Evolutionary conservation across 371 early-diverging fungal genomes (phyloP).

Genomic region (Rhizopus stolonifer): DNA sequence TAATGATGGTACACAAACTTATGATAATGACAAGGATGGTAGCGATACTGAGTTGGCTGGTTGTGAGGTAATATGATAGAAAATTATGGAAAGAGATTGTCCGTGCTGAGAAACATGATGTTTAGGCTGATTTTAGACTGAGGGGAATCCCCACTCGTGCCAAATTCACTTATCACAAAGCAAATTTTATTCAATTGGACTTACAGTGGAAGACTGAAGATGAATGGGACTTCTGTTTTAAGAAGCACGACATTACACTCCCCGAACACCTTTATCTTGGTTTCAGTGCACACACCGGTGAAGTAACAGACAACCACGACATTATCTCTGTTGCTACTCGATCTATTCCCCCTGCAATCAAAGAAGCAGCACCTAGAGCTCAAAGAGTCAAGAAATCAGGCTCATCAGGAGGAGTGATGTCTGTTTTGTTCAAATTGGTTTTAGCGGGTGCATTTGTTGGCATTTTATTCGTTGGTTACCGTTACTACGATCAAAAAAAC

Average conservation of each 20-base stretch:
- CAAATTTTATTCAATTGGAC: slow-evolving; percentile 64
- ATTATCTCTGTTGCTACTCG: slow-evolving; percentile 65
- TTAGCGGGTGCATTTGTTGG: slow-evolving; percentile 57
- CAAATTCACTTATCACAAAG: slow-evolving; percentile 74
- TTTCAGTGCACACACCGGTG: slow-evolving; percentile 91
- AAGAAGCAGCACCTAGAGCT: slow-evolving; percentile 29
- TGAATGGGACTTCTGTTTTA: slow-evolving; percentile 84
- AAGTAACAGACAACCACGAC: slow-evolving; percentile 84
- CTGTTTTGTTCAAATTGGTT: slow-evolving; percentile 55
- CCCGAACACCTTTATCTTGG: slow-evolving; percentile 81
- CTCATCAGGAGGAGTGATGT: slow-evolving; percentile 41
- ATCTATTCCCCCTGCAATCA: slow-evolving; percentile 37
- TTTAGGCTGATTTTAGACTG: slow-evolving; percentile 72
- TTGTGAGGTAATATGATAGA: slow-evolving; percentile 54
- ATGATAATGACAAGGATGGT: slow-evolving; percentile 86
- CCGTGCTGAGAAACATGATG: neutral
- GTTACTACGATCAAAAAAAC: slow-evolving; percentile 59
- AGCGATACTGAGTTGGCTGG: slow-evolving; percentile 63
- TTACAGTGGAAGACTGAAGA: slow-evolving; percentile 66
- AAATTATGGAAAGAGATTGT: neutral
- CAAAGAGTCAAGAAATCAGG: slow-evolving; percentile 18
- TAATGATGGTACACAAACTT: slow-evolving; percentile 84
- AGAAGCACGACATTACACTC: slow-evolving; percentile 63
- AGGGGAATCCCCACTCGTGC: slow-evolving; percentile 68
- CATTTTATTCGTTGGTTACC: slow-evolving; percentile 55